Evolutionary conservation across 2,329 filamentous ascomycete genomes (phyloP).

Genomic region (Aspergillus bombycis): DNA sequence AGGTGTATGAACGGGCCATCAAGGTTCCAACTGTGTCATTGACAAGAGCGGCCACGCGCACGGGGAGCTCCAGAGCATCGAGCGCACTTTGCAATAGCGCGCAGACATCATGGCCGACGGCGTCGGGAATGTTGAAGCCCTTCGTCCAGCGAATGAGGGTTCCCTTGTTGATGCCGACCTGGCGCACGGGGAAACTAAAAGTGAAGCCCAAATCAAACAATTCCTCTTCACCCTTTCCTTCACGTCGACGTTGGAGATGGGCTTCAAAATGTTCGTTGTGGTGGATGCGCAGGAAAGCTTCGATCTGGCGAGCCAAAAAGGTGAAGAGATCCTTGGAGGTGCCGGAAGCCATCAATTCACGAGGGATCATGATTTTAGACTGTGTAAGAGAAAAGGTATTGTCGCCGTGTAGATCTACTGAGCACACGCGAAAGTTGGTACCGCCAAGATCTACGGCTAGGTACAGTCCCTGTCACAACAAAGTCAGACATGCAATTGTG

Average conservation of each 20-base stretch:
- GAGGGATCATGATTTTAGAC: constrained; percentile 89
- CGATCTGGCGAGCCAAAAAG: constrained; percentile 92
- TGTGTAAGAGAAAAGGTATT: constrained; percentile 92
- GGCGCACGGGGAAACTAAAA: constrained; percentile 95
- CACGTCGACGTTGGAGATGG: constrained; percentile 65
- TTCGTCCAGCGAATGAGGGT: constrained; percentile 97
- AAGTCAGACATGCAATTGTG: constrained; percentile 17
- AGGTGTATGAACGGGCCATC: constrained; percentile 96
- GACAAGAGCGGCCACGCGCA: constrained; percentile 92
- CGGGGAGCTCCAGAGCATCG: constrained; percentile 80
- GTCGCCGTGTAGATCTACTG: constrained; percentile 89
- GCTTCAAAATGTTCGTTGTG: constrained; percentile 84
- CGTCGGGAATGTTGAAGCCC: constrained; percentile 95
- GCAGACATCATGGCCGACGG: constrained; percentile 92
- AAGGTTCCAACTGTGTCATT: constrained; percentile 98
- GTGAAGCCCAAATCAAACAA: constrained; percentile 97
- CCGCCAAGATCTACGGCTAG: constrained; percentile 97
- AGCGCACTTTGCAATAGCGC: constrained; percentile 86
- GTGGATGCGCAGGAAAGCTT: constrained; percentile 81
- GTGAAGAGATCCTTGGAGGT: constrained; percentile 84
- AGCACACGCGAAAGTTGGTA: constrained; percentile 98
- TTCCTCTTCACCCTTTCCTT: constrained; percentile 69
- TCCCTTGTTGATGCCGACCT: constrained; percentile 93
- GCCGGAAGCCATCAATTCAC: constrained; percentile 85
- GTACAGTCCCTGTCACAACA: constrained; percentile 74